Conservation (phyloP, 148 eudicot species). For the Mesembryanthemum crystallinum region DNA sequence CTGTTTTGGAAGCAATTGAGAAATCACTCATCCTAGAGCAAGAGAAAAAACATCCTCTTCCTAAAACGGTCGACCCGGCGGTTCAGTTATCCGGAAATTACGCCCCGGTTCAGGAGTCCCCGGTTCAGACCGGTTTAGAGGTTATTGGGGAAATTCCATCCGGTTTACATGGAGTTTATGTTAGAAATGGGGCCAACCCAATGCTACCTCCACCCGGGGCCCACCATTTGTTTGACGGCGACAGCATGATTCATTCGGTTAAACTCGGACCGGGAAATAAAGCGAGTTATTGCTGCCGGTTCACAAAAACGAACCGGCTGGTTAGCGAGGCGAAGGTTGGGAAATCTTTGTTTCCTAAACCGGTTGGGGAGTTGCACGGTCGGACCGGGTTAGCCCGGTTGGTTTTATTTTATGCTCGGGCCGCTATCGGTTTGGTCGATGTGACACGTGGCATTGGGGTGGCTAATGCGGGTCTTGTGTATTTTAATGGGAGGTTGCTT, state of each 20-base stretch:
- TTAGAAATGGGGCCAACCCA: slow-evolving; percentile 64
- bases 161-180: slow-evolving; percentile 38
- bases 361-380: slow-evolving; percentile 66
- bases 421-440: slow-evolving; percentile 36
- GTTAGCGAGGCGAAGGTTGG: slow-evolving; percentile 38
- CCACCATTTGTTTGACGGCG: slow-evolving; percentile 64
- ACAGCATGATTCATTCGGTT: slow-evolving; percentile 69
- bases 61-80: slow-evolving; percentile 34
- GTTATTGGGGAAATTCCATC: slow-evolving; percentile 45
- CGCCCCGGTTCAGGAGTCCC: slow-evolving; percentile 49
- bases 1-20: slow-evolving; percentile 40
- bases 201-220: slow-evolving; percentile 34
- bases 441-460: slow-evolving; percentile 38
- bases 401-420: slow-evolving; percentile 36
- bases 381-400: slow-evolving; percentile 47
- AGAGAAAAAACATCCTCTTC: slow-evolving; percentile 29
- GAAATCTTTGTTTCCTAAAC: slow-evolving; percentile 45
- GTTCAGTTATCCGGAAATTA: slow-evolving; percentile 53
- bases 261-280: slow-evolving; percentile 24
- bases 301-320: slow-evolving; percentile 50
- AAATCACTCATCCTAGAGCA: slow-evolving; percentile 18
- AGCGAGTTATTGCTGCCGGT: slow-evolving; percentile 51
- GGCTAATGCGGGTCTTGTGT: slow-evolving; percentile 60
- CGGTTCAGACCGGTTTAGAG: slow-evolving; percentile 40
- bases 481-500: slow-evolving; percentile 51